These are phyloP conservation scores for Arthroderma sp. DNA, from an alignment of 2,329 filamentous ascomycete species.

Conservation along the genomic window DNA sequence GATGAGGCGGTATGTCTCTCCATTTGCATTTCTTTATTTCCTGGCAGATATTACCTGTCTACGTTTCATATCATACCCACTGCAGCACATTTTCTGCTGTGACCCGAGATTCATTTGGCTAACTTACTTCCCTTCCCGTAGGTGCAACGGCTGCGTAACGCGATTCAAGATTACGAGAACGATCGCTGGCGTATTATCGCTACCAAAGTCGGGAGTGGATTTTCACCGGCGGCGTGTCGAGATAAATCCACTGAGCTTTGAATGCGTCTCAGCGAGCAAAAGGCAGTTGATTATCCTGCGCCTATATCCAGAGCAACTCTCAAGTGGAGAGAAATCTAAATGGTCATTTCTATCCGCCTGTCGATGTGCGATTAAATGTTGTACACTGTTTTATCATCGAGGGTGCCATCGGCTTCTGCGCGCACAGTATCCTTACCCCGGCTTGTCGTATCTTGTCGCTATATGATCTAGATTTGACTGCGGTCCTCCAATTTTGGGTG, in stretches of 20 bases:
- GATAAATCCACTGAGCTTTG: slow-evolving; percentile 58
- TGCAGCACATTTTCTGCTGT: neutral
- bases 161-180: slow-evolving; percentile 31
- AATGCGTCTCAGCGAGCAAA: neutral
- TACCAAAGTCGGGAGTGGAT: slow-evolving; percentile 79
- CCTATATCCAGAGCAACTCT: too few relatives aligned
- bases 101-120: neutral
- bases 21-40: neutral
- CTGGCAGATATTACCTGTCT: neutral
- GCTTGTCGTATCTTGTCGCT: neutral
- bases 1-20: slow-evolving; percentile 61
- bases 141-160: slow-evolving; percentile 27
- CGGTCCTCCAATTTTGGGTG: too few relatives aligned
- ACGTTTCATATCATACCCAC: too few relatives aligned
- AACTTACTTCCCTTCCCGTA: slow-evolving; percentile 9
- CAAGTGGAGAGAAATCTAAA: neutral
- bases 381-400: slow-evolving; percentile 1
- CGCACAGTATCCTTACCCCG: neutral
- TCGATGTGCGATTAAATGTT: slow-evolving; percentile 6
- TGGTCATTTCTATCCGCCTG: neutral
- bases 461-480: too few relatives aligned
- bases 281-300: too few relatives aligned
- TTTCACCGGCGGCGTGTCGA: slow-evolving; percentile 74
- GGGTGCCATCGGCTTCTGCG: neutral
- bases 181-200: slow-evolving; percentile 89